phyloP scores from a whole-genome alignment of 331 rosid species.

The Acacia concinna region DNA sequence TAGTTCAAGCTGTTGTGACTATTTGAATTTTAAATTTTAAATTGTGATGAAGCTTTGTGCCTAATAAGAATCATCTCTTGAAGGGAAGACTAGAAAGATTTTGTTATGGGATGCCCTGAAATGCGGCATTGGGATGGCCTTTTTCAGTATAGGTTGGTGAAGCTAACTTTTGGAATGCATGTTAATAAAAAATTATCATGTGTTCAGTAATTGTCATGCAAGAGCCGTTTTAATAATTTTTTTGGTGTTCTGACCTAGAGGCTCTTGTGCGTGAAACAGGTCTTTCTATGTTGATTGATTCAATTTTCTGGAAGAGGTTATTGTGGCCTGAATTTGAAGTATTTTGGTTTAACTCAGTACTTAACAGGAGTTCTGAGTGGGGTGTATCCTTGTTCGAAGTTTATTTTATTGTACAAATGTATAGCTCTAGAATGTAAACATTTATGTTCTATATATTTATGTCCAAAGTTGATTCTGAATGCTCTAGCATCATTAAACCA shows the following conservation, averaged over 20 bases:
- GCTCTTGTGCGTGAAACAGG: slow-evolving; percentile 50
- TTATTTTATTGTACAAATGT: not conserved
- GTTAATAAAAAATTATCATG: not conserved
- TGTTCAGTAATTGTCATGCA: not conserved
- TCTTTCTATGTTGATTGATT: slow-evolving; percentile 74
- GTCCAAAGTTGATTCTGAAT: not conserved
- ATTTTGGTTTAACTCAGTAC: slow-evolving; percentile 92
- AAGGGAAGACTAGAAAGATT: slow-evolving; percentile 72
- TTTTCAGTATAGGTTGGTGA: slow-evolving; percentile 74
- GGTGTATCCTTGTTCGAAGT: slow-evolving; percentile 76
- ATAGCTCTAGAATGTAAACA: slow-evolving; percentile 8
- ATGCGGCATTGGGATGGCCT: slow-evolving; percentile 61
- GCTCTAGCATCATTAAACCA: not conserved
- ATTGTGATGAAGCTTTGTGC: slow-evolving; percentile 18
- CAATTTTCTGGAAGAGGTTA: slow-evolving; percentile 84
- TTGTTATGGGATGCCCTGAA: slow-evolving; percentile 66
- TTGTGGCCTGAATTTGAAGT: slow-evolving; percentile 99
- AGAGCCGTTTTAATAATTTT: slow-evolving; percentile 2
- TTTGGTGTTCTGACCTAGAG: slow-evolving; percentile 33
- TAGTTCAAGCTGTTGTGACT: slow-evolving; percentile 4
- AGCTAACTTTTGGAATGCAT: not conserved
- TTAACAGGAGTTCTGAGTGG: slow-evolving; percentile 95
- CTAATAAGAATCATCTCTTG: slow-evolving; percentile 42
- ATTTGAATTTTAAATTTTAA: slow-evolving; percentile 27
- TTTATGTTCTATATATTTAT: not conserved